These are phyloP conservation scores for Heterobasidion annosum DNA, from an alignment of 1,284 basidiomycete genomes.

Conservation along the genomic window DNA sequence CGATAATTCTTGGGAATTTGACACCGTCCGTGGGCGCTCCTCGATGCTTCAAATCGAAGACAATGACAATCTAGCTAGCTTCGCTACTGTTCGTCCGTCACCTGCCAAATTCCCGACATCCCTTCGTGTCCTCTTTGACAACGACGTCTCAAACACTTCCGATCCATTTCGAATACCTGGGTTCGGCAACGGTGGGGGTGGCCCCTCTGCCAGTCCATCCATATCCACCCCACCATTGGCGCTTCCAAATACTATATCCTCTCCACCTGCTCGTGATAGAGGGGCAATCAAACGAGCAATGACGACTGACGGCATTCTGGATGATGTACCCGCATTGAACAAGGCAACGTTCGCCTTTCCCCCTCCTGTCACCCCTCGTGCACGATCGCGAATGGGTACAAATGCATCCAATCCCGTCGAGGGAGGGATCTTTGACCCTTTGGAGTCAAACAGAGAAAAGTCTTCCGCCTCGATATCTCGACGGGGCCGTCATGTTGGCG, in stretches of 20 bases:
- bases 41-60: slow-evolving; percentile 19
- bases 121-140: slow-evolving; percentile 60
- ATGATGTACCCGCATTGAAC: slow-evolving; percentile 35
- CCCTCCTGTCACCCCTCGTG: slow-evolving; percentile 23
- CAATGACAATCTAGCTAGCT: too few species aligned
- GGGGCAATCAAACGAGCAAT: slow-evolving; percentile 11
- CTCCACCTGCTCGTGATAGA: slow-evolving; percentile 17
- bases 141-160: slow-evolving; percentile 27
- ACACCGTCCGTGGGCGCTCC: slow-evolving; percentile 49
- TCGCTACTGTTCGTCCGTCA: slow-evolving; percentile 38
- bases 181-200: slow-evolving; percentile 10
- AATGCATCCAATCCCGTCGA: slow-evolving; percentile 11
- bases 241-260: slow-evolving; percentile 7
- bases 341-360: slow-evolving; percentile 49
- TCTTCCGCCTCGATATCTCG: not conserved
- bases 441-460: not conserved
- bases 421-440: slow-evolving; percentile 11
- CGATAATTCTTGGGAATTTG: slow-evolving; percentile 68
- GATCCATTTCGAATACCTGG: slow-evolving; percentile 36
- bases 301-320: slow-evolving; percentile 14
- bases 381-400: slow-evolving; percentile 21
- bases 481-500: not conserved
- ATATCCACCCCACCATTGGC: slow-evolving; percentile 9
- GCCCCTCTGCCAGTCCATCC: slow-evolving; percentile 15
- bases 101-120: slow-evolving; percentile 55